Evolutionary conservation across 2,329 filamentous ascomycete genomes (phyloP), one percentile per base, ranked within the genome.

Genomic region (Zasmidium citrigriseum): DNA sequence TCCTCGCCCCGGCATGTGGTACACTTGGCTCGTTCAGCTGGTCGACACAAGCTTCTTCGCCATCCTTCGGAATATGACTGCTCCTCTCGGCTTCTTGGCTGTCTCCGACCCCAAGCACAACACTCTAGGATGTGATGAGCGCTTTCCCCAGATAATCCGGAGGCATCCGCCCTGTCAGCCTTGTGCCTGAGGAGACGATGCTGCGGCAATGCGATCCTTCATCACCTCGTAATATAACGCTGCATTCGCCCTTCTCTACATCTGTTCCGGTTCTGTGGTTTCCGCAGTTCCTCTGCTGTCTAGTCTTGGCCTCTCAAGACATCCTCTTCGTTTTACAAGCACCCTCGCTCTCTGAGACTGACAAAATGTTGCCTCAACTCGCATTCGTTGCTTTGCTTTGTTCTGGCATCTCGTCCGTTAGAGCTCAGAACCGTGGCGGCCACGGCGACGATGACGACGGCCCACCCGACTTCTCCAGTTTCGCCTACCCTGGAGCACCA

Each of bases 401-500:
- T 4, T 41, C 4, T 41, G 7, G 18, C 34, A 7, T n/a, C 14
- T 41, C 12, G 4, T 4, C 18, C 18, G 34, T n/a, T n/a, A 4
- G 18, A 41, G 34, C 34, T 16, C 4, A 7, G 12, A 41, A n/a
- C 18, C 14, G 34, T n/a, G 16, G 18, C 34, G 34, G 4, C 34
- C 22, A 24, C 34, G 16, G 18, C 34, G 34, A 10, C 34, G 47
- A 24, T 11, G 47, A 49, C 10, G 47, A 25, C 34, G 57, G 24
- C 12, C 52, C 52, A 14, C 58, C 61, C 2, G 61, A 63, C 52
- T 61, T 57, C 41, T 63, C 61, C 3, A 58, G 51, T 11, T 63
- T 49, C 50, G 52, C 53, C 22, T 61, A 60, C 21, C 53, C 61
- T 9, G 55, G 58, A 22, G 52, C 52, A 16, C 61, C 61, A 2